A percentile compares a stretch with the other conserved stretches of the same genome.
Evolutionary conservation across 352 stramenopile genomes (phyloP).

Genomic region (Thalassiosira oceanica): DNA sequence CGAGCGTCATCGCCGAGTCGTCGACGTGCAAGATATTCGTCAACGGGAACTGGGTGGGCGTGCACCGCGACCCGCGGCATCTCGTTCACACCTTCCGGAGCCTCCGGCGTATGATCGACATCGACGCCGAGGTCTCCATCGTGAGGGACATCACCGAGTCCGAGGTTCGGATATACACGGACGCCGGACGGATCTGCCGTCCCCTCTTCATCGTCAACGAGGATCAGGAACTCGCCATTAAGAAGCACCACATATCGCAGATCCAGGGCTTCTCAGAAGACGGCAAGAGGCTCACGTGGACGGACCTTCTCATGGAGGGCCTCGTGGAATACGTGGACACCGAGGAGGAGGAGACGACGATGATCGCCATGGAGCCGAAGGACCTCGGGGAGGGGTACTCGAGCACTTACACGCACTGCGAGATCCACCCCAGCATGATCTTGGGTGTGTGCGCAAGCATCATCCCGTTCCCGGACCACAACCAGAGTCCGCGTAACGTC

Average conservation of each 20-base stretch:
- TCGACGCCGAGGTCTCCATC: constrained; percentile 98
- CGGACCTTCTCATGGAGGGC: constrained; percentile 87
- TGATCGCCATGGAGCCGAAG: constrained; percentile 99
- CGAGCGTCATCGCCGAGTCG: constrained; percentile 92
- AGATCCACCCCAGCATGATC: constrained; percentile 99
- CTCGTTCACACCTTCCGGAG: constrained; percentile 91
- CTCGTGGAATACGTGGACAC: constrained; percentile 98
- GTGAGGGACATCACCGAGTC: constrained; percentile 97
- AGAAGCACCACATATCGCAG: constrained; percentile 96
- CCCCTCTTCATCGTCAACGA: constrained; percentile 98
- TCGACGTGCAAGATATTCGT: constrained; percentile 99
- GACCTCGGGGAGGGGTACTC: constrained; percentile 82
- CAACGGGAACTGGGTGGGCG: constrained; percentile 99
- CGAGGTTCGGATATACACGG: constrained; percentile 98
- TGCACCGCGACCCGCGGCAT: constrained; percentile 95
- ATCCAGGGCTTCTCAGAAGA: constrained; percentile 81
- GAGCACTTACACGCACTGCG: constrained; percentile 98
- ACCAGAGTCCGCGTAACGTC: constrained; percentile 99
- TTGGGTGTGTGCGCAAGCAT: constrained; percentile 98
- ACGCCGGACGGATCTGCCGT: constrained; percentile 97
- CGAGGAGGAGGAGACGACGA: constrained; percentile 99
- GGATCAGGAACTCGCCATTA: constrained; percentile 89
- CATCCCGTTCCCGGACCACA: constrained; percentile 99
- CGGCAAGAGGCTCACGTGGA: constrained; percentile 76
- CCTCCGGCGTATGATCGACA: constrained; percentile 94